Evolutionary conservation across 495 filamentous ascomycete genomes (phyloP).

Genomic region (Endocarpon pusillum): DNA sequence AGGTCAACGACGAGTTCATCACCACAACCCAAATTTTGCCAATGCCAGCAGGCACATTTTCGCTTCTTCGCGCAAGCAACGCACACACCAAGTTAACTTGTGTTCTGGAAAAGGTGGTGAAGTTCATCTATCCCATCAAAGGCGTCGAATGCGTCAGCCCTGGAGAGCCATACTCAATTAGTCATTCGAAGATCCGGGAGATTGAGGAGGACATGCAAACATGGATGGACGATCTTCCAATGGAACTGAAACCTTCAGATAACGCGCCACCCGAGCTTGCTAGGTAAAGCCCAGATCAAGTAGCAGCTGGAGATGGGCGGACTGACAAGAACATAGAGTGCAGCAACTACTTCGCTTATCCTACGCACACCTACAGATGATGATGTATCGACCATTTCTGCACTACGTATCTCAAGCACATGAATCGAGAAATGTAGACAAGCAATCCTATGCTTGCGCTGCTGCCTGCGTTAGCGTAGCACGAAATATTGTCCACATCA

Average conservation of each 20-base stretch:
- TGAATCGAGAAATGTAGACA: conserved; percentile 53
- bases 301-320: background rate
- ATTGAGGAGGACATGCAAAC: conserved; percentile 71
- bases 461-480: conserved; percentile 85
- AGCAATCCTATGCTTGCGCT: conserved; percentile 78
- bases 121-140: conserved; percentile 81
- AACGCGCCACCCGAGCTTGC: conserved; percentile 57
- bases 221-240: conserved; percentile 70
- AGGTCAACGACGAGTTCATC: conserved; percentile 86
- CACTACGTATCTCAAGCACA: conserved; percentile 74
- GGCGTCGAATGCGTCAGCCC: conserved; percentile 32
- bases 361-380: conserved; percentile 84
- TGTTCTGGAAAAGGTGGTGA: conserved; percentile 71
- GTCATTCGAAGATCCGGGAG: conserved; percentile 73
- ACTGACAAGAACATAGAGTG: conserved; percentile 36
- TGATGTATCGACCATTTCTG: conserved; percentile 87
- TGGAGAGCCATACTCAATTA: conserved; percentile 64
- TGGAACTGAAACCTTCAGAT: conserved; percentile 53
- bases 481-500: conserved; percentile 87
- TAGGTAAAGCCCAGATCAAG: conserved; percentile 36
- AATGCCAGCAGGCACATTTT: conserved; percentile 58
- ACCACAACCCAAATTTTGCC: conserved; percentile 55
- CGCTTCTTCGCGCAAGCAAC: conserved; percentile 66
- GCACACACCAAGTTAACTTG: conserved; percentile 64
- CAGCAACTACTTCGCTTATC: conserved; percentile 77